Base-by-base conservation (phyloP, 768 basidiomycete species). In the Rhodotorula babjevae region DNA sequence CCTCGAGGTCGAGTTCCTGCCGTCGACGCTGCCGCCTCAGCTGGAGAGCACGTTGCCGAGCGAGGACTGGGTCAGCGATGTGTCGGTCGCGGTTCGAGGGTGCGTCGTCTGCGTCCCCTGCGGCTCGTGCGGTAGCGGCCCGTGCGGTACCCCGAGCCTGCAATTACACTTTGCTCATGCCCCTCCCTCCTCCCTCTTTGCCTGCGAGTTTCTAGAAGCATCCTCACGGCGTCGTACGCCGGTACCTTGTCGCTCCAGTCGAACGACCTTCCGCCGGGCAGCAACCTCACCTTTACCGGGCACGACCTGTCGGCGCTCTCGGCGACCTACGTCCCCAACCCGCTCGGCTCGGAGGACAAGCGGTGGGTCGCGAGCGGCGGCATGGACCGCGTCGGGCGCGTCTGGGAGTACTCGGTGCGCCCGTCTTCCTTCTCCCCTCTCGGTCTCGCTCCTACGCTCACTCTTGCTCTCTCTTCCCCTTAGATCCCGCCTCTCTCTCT, bases 61-160 rank as follows among this genome's bases (percentile, higher is more conserved):
- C 73, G 89, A 97, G 65, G 93, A 97, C 74, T 98, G 95, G 95
- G 90, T 96, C 1, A 93, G 92, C 3, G 87, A 88, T 25, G 85
- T 92, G 4, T 62, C 58, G 21, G 40, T 61, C 0, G 61, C 52
- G 14, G 61, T 72, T 2, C 61, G 65, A 73, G 60, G 64, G 68
- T 75, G 56, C 40, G 66, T 69, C 52, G 59, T 53, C 23, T 49
- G 53, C 36, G 44, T 53, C 65, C 71, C 73, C 49, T 31, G 8
- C 66, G 50, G 53, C 33, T 44, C 29, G 60, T 11, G 44, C 60
- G 25, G 60, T 61, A 61, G 60, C 36, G 42, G 18, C 42, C 12
- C 44, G 44, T 46, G 5, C 27, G 27, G 12, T 36, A 56, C 63
- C n/a, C 31, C 42, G 42, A 29, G 8, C 23, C 2, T 63, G 46